Evolutionary conservation across 495 filamentous ascomycete genomes (phyloP), one percentile per base, ranked within the genome.

Genomic region (Xylaria scruposa): DNA sequence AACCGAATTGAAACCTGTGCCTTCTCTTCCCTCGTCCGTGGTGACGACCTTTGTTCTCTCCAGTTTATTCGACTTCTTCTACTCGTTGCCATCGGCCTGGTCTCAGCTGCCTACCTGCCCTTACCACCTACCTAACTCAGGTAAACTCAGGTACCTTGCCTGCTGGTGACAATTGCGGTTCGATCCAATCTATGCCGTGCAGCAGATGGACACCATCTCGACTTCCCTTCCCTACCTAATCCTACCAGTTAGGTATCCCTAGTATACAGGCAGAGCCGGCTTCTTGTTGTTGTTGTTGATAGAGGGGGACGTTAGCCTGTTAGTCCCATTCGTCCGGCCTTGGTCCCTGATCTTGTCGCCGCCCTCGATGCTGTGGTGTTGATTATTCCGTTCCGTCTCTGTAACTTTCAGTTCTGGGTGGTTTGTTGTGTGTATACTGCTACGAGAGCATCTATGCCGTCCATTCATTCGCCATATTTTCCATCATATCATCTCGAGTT

Each of bases 361-460:
- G 44, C 17, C 19, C 44, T 68, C 15, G 24, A 17, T 46, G 54
- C 38, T 63, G 31, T 56, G 7, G 36, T 51, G 51, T 72, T 63
- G 38, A 59, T 66, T 51, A 17, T 54, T 56, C 64, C 21, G 70
- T 54, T 47, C 64, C 33, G 70, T 40, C 36, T 29, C n/a, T 53
- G 67, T 54, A 51, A 62, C 42, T 36, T 68, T 66, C 56, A 19
- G 36, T 58, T 56, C 61, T 53, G 47, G 49, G 51, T 40, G 65
- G 60, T 31, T 29, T 53, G 47, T 68, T 42, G 49, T 49, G 36
- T 71, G 59, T 70, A 61, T 66, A 67, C 63, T 71, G 44, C 65
- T 71, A 71, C 51, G 56, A 62, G 72, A 66, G 51, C 68, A 67
- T 74, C 67, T 42, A 66, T 74, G 68, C 47, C 29, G 47, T 67